Conservation (phyloP, 83 land plant genomes). For the Isoetes engelmannii region DNA sequence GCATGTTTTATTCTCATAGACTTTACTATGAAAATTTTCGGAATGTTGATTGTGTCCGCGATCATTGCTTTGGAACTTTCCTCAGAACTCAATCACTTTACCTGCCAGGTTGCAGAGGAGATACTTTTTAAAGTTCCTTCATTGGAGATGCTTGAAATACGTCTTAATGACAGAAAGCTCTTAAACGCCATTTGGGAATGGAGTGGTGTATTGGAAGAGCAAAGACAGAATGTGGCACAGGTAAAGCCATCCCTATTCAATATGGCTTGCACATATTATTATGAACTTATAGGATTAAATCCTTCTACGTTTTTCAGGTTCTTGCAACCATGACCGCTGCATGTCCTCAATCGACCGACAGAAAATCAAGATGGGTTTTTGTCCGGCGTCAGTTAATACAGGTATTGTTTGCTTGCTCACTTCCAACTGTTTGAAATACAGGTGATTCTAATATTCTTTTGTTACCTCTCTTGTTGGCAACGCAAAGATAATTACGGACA, state of each 20-base stretch:
- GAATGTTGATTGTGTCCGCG: no score
- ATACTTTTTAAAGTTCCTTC: slow-evolving; percentile 44
- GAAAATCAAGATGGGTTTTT: slow-evolving; percentile 71
- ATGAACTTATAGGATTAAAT: no score
- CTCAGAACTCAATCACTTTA: no score
- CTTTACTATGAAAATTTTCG: no score
- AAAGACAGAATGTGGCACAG: slow-evolving; percentile 73
- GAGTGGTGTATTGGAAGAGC: slow-evolving; percentile 62
- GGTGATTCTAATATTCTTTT: no score
- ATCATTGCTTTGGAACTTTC: no score
- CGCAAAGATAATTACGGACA: not conserved
- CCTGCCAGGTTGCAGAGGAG: slow-evolving; percentile 66
- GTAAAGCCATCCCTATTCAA: slow-evolving; percentile 24
- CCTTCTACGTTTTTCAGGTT: slow-evolving; percentile 11
- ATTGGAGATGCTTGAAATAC: slow-evolving; percentile 56
- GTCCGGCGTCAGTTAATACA: slow-evolving; percentile 73
- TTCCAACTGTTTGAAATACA: no score
- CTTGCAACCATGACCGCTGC: slow-evolving; percentile 21
- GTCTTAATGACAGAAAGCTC: slow-evolving; percentile 63
- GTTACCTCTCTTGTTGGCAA: not conserved
- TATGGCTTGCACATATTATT: no score
- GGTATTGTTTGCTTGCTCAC: slow-evolving; percentile 24
- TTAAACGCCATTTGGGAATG: slow-evolving; percentile 84
- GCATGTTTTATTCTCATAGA: no score
- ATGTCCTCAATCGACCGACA: slow-evolving; percentile 61